phyloP scores from a whole-genome alignment of 1,139 yeast species.

The Yamadazyma trypodendri region DNA sequence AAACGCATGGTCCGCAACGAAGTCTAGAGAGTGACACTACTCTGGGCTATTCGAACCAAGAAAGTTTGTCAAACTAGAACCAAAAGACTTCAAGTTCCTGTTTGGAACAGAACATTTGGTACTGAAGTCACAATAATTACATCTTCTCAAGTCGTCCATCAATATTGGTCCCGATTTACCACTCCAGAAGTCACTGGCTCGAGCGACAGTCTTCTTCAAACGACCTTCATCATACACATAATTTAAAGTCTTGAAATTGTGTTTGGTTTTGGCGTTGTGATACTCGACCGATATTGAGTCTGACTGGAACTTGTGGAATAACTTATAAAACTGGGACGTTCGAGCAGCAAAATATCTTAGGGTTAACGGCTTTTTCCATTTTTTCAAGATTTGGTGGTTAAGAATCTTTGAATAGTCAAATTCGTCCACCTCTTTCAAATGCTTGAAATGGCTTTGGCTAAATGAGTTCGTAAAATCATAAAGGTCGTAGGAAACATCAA shows the following conservation, averaged over 20 bases:
- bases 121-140: constrained; percentile 55
- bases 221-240: constrained; percentile 33
- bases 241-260: constrained; percentile 34
- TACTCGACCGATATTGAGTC: constrained; percentile 51
- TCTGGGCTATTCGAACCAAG: constrained; percentile 15
- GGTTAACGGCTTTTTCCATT: constrained; percentile 58
- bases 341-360: constrained; percentile 56
- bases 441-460: constrained; percentile 8
- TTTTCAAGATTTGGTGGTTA: constrained; percentile 18
- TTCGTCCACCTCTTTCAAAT: constrained; percentile 16
- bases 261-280: constrained; percentile 34
- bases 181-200: constrained; percentile 52
- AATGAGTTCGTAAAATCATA: constrained; percentile 12
- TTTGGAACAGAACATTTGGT: constrained; percentile 34
- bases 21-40: constrained; percentile 40
- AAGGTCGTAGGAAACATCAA: not conserved
- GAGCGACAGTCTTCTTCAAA: constrained; percentile 24
- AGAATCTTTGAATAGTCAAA: constrained; percentile 16
- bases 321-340: constrained; percentile 45
- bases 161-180: constrained; percentile 48
- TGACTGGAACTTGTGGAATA: constrained; percentile 34
- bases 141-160: constrained; percentile 36
- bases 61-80: constrained; percentile 16
- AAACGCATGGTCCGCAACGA: too few relatives aligned
- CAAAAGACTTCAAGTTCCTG: constrained; percentile 14